Evolutionary conservation across 169 alveolate genomes (phyloP).

Genomic region (Eimeria maxima): DNA sequence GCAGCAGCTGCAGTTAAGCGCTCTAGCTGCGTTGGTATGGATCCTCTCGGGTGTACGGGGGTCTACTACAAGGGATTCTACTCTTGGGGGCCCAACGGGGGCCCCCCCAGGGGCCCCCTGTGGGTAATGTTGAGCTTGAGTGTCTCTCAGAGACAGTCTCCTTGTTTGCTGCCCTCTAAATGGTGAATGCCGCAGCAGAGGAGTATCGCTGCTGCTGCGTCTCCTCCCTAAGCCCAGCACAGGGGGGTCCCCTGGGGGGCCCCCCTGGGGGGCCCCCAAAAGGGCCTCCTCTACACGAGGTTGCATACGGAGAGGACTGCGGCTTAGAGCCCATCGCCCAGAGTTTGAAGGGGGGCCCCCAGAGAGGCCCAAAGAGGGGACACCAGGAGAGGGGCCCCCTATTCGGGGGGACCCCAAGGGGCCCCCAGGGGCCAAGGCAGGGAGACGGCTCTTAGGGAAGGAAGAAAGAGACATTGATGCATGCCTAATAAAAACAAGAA

Average conservation of each 20-base stretch:
- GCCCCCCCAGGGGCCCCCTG: conserved; percentile 1
- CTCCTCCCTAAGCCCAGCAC: background rate
- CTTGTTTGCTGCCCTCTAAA: background rate
- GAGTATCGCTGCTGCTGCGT: conserved; percentile 13
- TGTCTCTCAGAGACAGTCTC: conserved; percentile 1
- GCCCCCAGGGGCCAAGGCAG: background rate
- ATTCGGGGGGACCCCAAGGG: conserved; percentile 20
- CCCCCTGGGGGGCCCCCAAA: background rate
- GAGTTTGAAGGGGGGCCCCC: too few species aligned
- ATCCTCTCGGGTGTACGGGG: background rate
- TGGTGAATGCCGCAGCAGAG: background rate
- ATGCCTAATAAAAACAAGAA: background rate
- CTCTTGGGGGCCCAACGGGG: too few species aligned
- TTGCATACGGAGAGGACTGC: background rate
- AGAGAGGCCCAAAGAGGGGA: too few species aligned
- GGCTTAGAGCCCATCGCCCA: background rate
- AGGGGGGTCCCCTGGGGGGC: background rate
- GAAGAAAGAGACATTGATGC: background rate
- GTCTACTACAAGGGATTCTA: background rate
- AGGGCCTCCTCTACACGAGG: conserved; percentile 14
- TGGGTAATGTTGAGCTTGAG: background rate
- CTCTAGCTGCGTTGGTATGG: background rate
- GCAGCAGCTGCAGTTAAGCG: background rate
- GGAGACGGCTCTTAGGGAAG: background rate
- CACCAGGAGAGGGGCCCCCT: conserved; percentile 34